Conservation (phyloP, 2,329 filamentous ascomycete genomes). For the Ambrosiella cleistominuta region DNA sequence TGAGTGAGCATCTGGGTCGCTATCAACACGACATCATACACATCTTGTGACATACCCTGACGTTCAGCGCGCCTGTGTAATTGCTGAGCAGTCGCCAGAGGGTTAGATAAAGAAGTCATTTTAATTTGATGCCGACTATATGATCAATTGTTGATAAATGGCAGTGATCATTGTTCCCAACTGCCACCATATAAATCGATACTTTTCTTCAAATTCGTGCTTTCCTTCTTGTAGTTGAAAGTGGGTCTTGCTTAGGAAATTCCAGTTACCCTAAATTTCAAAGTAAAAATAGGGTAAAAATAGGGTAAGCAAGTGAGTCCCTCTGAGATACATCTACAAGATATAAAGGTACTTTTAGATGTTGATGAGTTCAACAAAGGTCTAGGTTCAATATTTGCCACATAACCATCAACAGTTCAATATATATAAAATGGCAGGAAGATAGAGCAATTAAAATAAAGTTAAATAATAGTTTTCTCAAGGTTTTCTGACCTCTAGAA, state of each 20-base stretch:
- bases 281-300: too few species aligned
- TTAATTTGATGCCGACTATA: neutral
- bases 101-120: conserved; percentile 36
- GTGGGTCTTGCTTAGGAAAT: neutral
- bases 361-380: neutral
- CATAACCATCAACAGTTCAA: too few species aligned
- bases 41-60: conserved; percentile 43
- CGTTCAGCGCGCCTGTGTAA: conserved; percentile 39
- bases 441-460: too few species aligned
- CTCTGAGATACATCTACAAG: too few species aligned
- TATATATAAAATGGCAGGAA: too few species aligned
- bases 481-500: too few species aligned
- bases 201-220: too few species aligned
- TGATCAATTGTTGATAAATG: neutral
- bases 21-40: conserved; percentile 56
- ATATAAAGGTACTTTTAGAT: neutral
- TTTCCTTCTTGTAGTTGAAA: neutral
- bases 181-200: too few species aligned
- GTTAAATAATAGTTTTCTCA: too few species aligned
- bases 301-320: too few species aligned
- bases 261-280: neutral
- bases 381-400: too few species aligned
- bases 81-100: conserved; percentile 55
- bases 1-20: conserved; percentile 58
- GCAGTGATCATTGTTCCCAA: neutral